Percentiles rank a stretch among this genome's conserved stretches.
Conservation (phyloP, 2,329 filamentous ascomycete species). For the Cladosporium sp. region DNA sequence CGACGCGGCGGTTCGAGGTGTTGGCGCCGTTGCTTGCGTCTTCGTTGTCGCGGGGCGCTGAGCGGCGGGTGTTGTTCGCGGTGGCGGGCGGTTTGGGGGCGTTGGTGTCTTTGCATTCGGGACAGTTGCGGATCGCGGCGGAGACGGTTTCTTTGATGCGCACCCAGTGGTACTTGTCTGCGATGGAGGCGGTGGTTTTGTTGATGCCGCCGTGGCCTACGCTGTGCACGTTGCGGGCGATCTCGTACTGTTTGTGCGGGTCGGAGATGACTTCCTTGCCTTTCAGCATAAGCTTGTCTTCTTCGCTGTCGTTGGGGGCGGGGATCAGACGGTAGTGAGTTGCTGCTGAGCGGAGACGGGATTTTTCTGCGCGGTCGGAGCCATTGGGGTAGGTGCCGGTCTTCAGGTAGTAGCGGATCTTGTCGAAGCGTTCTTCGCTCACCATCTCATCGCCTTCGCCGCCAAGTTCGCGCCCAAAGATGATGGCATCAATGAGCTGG, state of each 20-base stretch:
- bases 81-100: constrained; percentile 26
- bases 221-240: constrained; percentile 71
- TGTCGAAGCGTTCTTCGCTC: constrained; percentile 95
- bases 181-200: constrained; percentile 91
- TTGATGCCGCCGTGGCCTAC: constrained; percentile 87
- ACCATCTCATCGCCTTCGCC: constrained; percentile 72
- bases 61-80: not conserved
- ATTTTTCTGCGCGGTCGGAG: constrained; percentile 92
- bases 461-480: constrained; percentile 55
- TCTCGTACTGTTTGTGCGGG: constrained; percentile 81
- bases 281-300: constrained; percentile 88
- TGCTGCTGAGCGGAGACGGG: constrained; percentile 82
- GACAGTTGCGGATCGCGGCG: constrained; percentile 86
- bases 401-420: constrained; percentile 96
- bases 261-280: constrained; percentile 96
- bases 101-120: constrained; percentile 78
- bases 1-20: constrained; percentile 3
- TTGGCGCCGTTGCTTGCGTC: constrained; percentile 4
- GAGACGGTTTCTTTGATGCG: constrained; percentile 96
- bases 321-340: constrained; percentile 83
- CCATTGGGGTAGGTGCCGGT: constrained; percentile 88
- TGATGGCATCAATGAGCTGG: constrained; percentile 45
- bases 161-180: constrained; percentile 94
- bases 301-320: constrained; percentile 41
- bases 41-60: constrained; percentile 3